Evolutionary conservation across 2,329 filamentous ascomycete species (phyloP), one percentile per base, ranked within the genome.

Genomic region (Ustulina deusta): DNA sequence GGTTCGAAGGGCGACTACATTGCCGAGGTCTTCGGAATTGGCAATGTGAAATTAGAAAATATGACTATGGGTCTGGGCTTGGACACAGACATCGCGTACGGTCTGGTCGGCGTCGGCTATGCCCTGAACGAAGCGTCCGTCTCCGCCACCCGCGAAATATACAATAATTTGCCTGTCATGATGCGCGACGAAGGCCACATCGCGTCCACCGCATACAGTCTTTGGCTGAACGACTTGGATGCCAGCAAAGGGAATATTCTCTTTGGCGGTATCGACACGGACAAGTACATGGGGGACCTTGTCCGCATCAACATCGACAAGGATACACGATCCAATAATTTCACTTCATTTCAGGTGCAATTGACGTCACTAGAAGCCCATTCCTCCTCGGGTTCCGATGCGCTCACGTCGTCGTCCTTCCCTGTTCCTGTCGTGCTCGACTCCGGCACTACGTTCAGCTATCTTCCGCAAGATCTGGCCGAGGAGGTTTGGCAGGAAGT

Each of bases 191-290:
- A 90, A 65, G 88, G 87, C 20, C 75, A 87, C 60, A 92, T 92
- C 78, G 87, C 87, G 69, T 86, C 86, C 11, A 86, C 88, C 46
- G 90, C 91, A 1, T 93, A 92, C 79, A 93, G 90, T 66, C 79
- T 94, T 25, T 93, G 90, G 90, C 81, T 88, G 62, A 88, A 88
- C 71, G 86, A 88, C 61, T 77, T 87, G 10, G 83, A 83, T 65
- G 79, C 91, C 0, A 89, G 84, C 67, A 89, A 85, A 1, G 93
- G 93, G 40, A 90, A 83, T 72, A 90, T 95, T 67, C 82, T 95
- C 1, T 96, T 95, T 72, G 93, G 93, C 44, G 93, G 91, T n/a
- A 88, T 94, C 66, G 92, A 95, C 76, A 92, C 88, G 0, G 86
- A 85, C 66, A 94, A 94, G 76, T 96, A 89, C 79, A 77, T 83